phyloP scores from a whole-genome alignment of 2,329 filamentous ascomycete genomes.

The Cercospora zeina region DNA sequence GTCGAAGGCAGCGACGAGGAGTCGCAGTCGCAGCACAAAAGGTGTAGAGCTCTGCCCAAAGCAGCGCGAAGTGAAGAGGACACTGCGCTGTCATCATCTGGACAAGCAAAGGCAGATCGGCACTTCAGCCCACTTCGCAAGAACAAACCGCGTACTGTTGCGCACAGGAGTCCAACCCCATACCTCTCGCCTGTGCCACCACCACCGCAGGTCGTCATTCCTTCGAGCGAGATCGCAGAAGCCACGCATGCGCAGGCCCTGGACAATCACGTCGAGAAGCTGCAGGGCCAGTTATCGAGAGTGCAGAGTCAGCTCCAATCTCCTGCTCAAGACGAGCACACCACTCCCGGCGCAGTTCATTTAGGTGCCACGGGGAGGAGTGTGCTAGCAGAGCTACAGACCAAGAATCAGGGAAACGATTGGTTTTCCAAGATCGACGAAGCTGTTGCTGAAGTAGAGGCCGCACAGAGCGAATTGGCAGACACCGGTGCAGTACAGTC shows the following conservation, averaged over 20 bases:
- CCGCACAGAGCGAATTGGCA: not conserved
- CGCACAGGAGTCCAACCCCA: not conserved
- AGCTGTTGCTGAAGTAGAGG: slow-evolving; percentile 9
- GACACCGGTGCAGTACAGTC: not conserved
- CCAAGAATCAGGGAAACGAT: not conserved
- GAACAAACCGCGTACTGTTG: not conserved
- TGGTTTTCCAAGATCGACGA: slow-evolving; percentile 15
- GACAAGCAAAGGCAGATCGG: not conserved
- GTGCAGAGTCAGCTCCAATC: slow-evolving; percentile 4
- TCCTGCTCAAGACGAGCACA: not conserved
- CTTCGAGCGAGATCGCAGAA: slow-evolving; percentile 8
- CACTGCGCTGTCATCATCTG: not conserved
- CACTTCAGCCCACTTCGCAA: slow-evolving; percentile 11
- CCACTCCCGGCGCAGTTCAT: not conserved
- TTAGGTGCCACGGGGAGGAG: not conserved
- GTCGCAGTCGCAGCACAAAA: slow-evolving; percentile 6
- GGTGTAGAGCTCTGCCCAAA: slow-evolving; percentile 12
- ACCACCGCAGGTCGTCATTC: slow-evolving; percentile 12
- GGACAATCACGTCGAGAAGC: slow-evolving; percentile 2
- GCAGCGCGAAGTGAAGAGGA: slow-evolving; percentile 12
- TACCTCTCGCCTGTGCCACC: not conserved
- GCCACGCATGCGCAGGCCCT: slow-evolving; percentile 14
- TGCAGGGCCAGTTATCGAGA: not conserved
- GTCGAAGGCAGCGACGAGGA: slow-evolving; percentile 4
- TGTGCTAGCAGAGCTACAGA: slow-evolving; percentile 5